A percentile compares a stretch with the other conserved stretches of the same genome.
These are phyloP conservation scores for Sechiopsis laciniata DNA, from an alignment of 306 rosid species.

Conservation along the genomic window DNA sequence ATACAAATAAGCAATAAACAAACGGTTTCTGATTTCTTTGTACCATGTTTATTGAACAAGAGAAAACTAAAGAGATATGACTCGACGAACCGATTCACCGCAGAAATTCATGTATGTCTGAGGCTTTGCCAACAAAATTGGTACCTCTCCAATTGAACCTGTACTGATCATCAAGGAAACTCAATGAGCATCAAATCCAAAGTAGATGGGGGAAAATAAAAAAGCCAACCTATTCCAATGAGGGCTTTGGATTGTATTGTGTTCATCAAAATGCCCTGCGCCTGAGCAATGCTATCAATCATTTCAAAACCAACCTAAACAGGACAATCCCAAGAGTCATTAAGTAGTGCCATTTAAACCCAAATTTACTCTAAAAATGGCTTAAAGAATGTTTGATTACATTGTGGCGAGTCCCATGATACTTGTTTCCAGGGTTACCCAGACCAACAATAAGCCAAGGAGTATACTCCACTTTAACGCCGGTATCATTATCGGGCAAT, in stretches of 20 bases:
- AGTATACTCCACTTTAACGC: slow-evolving; percentile 68
- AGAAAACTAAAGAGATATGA: slow-evolving; percentile 3
- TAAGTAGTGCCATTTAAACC: not conserved
- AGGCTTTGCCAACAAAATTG: slow-evolving; percentile 42
- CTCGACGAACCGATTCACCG: slow-evolving; percentile 79
- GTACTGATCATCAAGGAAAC: slow-evolving; percentile 35
- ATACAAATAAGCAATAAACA: not conserved
- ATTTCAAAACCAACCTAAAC: slow-evolving; percentile 85
- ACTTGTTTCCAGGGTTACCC: slow-evolving; percentile 93
- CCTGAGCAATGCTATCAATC: slow-evolving; percentile 53
- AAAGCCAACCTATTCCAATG: slow-evolving; percentile 72
- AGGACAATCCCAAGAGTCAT: slow-evolving; percentile 16
- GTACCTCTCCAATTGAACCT: slow-evolving; percentile 94
- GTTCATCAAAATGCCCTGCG: slow-evolving; percentile 73
- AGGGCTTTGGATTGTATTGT: slow-evolving; percentile 86
- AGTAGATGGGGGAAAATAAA: not conserved
- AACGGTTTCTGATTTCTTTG: not conserved
- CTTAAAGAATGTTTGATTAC: slow-evolving; percentile 30
- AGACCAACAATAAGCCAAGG: slow-evolving; percentile 93
- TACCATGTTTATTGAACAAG: not conserved
- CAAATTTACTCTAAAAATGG: not conserved
- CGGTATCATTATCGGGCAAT: slow-evolving; percentile 34
- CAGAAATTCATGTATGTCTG: slow-evolving; percentile 64
- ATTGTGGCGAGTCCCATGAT: slow-evolving; percentile 89
- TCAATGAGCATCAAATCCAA: slow-evolving; percentile 20